A percentile compares a stretch with the other conserved stretches of the same genome.
These are phyloP conservation scores for Hibiscus trionum DNA, from an alignment of 345 rosid species.

Conservation along the genomic window DNA sequence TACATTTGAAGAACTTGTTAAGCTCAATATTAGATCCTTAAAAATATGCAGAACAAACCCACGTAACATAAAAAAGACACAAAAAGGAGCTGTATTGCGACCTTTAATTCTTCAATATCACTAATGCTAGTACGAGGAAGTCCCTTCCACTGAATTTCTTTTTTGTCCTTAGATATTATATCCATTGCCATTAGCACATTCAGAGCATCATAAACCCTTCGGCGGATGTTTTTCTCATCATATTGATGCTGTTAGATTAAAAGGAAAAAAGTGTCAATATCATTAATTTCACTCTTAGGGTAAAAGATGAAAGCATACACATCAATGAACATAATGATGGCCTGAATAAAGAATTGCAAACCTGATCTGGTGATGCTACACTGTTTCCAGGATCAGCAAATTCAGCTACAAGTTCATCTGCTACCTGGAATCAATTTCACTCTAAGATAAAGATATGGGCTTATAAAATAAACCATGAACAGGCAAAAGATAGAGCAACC, in stretches of 20 bases:
- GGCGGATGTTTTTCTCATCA: conserved; percentile 94
- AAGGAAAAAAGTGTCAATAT: background rate
- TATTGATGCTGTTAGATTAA: conserved; percentile 68
- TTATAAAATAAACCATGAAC: background rate
- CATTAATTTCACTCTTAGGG: conserved; percentile 2
- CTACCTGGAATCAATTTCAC: conserved; percentile 63
- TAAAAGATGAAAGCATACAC: background rate
- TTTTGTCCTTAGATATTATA: conserved; percentile 94
- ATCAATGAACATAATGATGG: conserved; percentile 3
- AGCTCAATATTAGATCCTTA: conserved; percentile 17
- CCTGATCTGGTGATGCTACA: conserved; percentile 89
- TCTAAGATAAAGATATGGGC: conserved; percentile 21
- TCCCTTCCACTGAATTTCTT: conserved; percentile 98
- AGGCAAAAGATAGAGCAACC: background rate
- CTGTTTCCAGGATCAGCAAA: conserved; percentile 77
- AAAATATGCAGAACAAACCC: background rate
- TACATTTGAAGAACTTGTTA: conserved; percentile 13
- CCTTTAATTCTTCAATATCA: conserved; percentile 96
- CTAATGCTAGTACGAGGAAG: conserved; percentile 89
- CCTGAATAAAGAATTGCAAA: conserved; percentile 18
- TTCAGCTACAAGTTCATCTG: conserved; percentile 99
- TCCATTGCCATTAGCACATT: conserved; percentile 99
- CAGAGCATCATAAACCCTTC: conserved; percentile 97
- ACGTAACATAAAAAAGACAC: conserved; percentile 5
- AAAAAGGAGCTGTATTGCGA: conserved; percentile 19